These are phyloP conservation scores for Colletotrichum abscissum DNA, from an alignment of 2,329 filamentous ascomycete genomes.

Conservation along the genomic window DNA sequence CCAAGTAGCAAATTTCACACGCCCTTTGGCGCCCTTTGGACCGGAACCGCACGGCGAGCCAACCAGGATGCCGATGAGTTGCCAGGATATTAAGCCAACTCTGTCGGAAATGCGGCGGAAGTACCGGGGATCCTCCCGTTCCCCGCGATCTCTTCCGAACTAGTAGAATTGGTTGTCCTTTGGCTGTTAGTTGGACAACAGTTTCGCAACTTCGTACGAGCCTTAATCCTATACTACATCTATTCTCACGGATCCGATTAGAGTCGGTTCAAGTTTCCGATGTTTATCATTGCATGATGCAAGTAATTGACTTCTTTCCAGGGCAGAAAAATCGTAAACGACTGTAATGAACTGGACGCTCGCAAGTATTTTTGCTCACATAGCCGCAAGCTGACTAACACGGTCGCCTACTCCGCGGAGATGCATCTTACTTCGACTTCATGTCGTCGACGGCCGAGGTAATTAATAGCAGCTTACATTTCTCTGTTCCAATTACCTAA, in stretches of 20 bases:
- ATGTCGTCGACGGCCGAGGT: neutral
- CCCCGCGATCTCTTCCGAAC: neutral
- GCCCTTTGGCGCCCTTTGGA: neutral
- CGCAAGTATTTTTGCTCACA: neutral
- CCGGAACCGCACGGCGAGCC: conserved; percentile 27
- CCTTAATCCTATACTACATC: neutral
- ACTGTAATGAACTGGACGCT: neutral
- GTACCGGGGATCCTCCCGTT: neutral
- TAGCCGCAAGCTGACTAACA: neutral
- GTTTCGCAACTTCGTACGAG: neutral
- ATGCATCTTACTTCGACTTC: neutral
- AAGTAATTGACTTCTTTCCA: neutral
- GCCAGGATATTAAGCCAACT: neutral
- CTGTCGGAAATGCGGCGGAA: conserved; percentile 20
- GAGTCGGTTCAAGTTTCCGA: neutral
- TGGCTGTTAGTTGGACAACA: neutral
- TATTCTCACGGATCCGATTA: neutral
- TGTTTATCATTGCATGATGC: neutral
- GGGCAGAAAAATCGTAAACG: neutral
- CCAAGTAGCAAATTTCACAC: neutral
- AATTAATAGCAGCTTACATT: neutral
- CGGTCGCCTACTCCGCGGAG: neutral
- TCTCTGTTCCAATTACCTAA: neutral
- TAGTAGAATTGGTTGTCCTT: neutral
- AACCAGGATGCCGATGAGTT: conserved; percentile 20